These are phyloP conservation scores for Fusarium concolor DNA, from an alignment of 2,329 filamentous ascomycete genomes.

Conservation along the genomic window DNA sequence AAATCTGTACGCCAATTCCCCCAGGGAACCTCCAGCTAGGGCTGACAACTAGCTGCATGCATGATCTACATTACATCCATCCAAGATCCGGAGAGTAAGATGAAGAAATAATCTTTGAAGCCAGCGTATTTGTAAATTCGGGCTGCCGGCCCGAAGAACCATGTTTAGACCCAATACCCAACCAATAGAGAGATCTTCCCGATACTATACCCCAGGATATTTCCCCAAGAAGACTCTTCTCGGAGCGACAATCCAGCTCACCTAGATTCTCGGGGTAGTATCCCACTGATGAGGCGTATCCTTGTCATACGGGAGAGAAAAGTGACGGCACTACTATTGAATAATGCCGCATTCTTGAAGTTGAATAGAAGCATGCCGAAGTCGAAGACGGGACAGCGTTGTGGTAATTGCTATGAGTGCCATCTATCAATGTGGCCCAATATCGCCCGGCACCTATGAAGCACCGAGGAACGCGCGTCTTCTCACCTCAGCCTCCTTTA, in stretches of 20 bases:
- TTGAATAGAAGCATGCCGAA: not conserved
- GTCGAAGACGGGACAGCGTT: not conserved
- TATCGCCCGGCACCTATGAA: conserved; percentile 40
- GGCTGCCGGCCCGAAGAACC: conserved; percentile 39
- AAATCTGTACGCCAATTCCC: conserved; percentile 27
- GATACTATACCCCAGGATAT: conserved; percentile 29
- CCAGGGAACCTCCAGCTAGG: conserved; percentile 1
- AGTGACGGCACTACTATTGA: not conserved
- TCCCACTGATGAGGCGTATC: not conserved
- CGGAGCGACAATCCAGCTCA: conserved; percentile 13
- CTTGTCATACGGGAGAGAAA: not conserved
- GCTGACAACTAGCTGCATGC: conserved; percentile 6
- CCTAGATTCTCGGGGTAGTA: conserved; percentile 11
- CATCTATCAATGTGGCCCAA: not conserved
- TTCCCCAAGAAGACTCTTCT: conserved; percentile 18
- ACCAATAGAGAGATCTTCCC: conserved; percentile 28
- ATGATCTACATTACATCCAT: conserved; percentile 21
- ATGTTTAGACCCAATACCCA: conserved; percentile 21
- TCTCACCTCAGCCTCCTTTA: conserved; percentile 81
- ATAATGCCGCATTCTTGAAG: not conserved
- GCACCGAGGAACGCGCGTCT: conserved; percentile 71
- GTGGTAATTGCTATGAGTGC: not conserved
- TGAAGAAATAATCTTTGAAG: conserved; percentile 3
- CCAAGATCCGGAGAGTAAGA: conserved; percentile 6
- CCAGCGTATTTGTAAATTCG: conserved; percentile 20